Evolutionary conservation across 1,284 basidiomycete species (phyloP), one percentile per base, ranked within the genome.

Genomic region (Apiotrichum gamsii): DNA sequence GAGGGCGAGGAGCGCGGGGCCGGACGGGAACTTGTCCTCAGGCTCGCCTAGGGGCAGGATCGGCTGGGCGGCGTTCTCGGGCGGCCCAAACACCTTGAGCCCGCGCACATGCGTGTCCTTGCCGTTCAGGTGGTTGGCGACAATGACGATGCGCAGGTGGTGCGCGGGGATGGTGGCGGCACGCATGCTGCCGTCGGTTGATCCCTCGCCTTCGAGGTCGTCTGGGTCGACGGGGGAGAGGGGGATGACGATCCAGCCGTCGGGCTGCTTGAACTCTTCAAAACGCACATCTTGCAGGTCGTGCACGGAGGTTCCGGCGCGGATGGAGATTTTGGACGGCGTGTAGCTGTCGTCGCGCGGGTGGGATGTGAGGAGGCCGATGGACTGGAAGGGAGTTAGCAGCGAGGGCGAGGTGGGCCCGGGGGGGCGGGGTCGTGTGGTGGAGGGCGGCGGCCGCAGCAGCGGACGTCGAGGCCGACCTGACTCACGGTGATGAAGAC

Each of bases 81-180:
- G 67, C 3, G 90, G 87, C 0, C 91, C 94, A 51, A 90, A 82
- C 19, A 97, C 80, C 43, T 80, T 82, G 34, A 98, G 71, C 1
- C 91, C 90, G 16, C 95, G 82, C 14, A 98, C 86, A 72, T 98
- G 95, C 9, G 95, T 98, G 72, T 99, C 95, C 69, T 98, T 98
- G 4, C 95, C 95, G 60, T 94, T 96, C 79, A 95, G 85, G 65
- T 98, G 91, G 65, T 98, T 98, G 18, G 87, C 84, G 18, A 91
- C 77, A 45, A 99, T 82, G 50, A 93, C 84, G 25, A 98, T 78
- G 63, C 97, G 91, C 5, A 99, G 72, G 11, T 95, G 81, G 67
- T 94, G 93, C 2, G 88, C 87, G 55, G 86, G 82, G 11, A 97
- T 80, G 0, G 90, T 84, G 64, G 85, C 86, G n/a, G n/a, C n/a